Conservation (phyloP, 306 rosid species). For the barrel medic (Medicago truncatula) region DNA sequence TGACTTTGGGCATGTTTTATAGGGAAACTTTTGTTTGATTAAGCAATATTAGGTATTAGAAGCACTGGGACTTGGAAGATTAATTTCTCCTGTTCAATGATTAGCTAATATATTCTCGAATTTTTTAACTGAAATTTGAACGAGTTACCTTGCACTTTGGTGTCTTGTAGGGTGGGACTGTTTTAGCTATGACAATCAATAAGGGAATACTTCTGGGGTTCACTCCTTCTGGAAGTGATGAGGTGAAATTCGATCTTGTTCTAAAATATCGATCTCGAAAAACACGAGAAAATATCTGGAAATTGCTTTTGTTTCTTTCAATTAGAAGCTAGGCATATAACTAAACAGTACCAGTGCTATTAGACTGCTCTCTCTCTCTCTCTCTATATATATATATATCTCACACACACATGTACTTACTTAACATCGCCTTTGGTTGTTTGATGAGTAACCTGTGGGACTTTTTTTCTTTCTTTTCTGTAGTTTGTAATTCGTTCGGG, state of each 20-base stretch:
- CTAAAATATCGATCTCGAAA: conserved; percentile 20
- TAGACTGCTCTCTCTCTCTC: not conserved
- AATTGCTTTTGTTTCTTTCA: conserved; percentile 15
- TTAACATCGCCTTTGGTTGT: conserved; percentile 22
- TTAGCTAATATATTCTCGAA: not conserved
- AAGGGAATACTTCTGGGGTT: conserved; percentile 92
- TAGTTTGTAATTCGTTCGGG: conserved; percentile 78
- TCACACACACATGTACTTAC: conserved; percentile 3
- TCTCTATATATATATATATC: too few species aligned
- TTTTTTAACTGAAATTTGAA: conserved; percentile 25
- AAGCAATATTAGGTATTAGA: not conserved
- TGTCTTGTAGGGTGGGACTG: conserved; percentile 80
- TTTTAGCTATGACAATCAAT: conserved; percentile 84
- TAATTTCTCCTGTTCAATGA: conserved; percentile 14
- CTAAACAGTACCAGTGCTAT: not conserved
- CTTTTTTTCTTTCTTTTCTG: conserved; percentile 28
- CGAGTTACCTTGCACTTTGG: conserved; percentile 7
- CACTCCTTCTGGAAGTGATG: conserved; percentile 67
- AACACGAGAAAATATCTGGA: conserved; percentile 27
- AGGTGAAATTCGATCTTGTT: conserved; percentile 52
- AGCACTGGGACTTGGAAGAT: conserved; percentile 7
- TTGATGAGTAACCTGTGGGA: conserved; percentile 38
- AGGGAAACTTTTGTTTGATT: conserved; percentile 3
- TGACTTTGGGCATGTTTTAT: conserved; percentile 12
- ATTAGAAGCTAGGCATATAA: conserved; percentile 22